Conservation (phyloP, 495 filamentous ascomycete species). For the Neurospora sp. region DNA sequence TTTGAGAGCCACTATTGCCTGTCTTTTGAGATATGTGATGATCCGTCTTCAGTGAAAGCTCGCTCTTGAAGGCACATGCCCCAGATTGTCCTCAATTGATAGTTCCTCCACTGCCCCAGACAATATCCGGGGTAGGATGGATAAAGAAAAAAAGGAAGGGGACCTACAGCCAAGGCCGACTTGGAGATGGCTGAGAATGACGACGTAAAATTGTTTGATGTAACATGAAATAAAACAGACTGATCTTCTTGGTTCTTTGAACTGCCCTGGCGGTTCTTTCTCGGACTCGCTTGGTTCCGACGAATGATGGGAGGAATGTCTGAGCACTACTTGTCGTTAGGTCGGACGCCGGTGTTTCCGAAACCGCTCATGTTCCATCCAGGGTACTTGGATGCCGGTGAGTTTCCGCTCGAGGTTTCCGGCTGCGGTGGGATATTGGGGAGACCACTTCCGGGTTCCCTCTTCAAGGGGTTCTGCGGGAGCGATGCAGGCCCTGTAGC, state of each 20-base stretch:
- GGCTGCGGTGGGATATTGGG: conserved; percentile 20
- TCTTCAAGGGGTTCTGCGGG: conserved; percentile 13
- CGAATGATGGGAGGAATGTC: not conserved
- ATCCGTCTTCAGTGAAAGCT: not conserved
- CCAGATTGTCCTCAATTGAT: not conserved
- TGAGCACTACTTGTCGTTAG: conserved; percentile 15
- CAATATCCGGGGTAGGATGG: not conserved
- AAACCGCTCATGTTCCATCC: conserved; percentile 28
- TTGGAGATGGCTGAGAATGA: not conserved
- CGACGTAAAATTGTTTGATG: not conserved
- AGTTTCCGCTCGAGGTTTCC: conserved; percentile 2
- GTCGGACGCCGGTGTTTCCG: conserved; percentile 22
- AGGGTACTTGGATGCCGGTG: conserved; percentile 12
- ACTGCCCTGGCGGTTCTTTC: not conserved
- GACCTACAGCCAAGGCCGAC: not conserved
- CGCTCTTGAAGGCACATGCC: not conserved
- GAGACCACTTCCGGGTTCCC: conserved; percentile 16
- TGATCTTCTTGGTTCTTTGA: not conserved
- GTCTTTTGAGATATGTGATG: not conserved
- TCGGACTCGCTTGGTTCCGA: not conserved
- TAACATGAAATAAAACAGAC: not conserved
- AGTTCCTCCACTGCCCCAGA: not conserved
- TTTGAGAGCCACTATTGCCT: not conserved
- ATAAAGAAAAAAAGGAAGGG: not conserved
- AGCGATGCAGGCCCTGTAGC: not conserved